Percentiles rank a stretch among this genome's conserved stretches.
These are phyloP conservation scores for Phellopilus nigrolimitatus DNA, from an alignment of 1,284 basidiomycete species.

Conservation along the genomic window DNA sequence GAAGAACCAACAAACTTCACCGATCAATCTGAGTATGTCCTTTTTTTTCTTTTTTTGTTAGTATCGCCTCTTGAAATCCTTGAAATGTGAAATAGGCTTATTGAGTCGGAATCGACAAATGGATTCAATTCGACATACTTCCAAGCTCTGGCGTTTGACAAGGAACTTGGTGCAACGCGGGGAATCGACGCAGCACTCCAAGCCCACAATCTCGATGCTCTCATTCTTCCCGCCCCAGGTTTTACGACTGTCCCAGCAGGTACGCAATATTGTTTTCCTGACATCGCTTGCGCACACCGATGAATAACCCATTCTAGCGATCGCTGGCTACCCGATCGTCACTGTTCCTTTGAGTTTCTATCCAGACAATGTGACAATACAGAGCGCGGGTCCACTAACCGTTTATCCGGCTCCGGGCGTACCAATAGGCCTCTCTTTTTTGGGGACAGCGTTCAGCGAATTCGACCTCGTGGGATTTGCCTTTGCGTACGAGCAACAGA, in stretches of 20 bases:
- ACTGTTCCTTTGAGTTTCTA: conserved; percentile 34
- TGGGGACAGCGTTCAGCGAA: conserved; percentile 61
- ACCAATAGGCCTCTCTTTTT: conserved; percentile 60
- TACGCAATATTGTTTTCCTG: conserved; percentile 13
- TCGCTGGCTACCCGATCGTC: conserved; percentile 57
- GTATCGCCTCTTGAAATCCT: too few species aligned
- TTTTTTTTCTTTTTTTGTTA: conserved; percentile 10
- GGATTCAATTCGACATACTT: conserved; percentile 47
- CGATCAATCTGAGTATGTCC: conserved; percentile 40
- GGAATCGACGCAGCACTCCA: conserved; percentile 57
- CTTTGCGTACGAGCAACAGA: conserved; percentile 64
- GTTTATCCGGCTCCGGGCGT: conserved; percentile 53
- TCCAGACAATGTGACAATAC: conserved; percentile 31
- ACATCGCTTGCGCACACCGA: not conserved
- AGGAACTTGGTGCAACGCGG: conserved; percentile 46
- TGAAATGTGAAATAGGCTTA: too few species aligned
- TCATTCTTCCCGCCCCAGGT: conserved; percentile 52
- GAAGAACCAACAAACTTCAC: conserved; percentile 47
- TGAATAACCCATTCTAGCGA: conserved; percentile 36
- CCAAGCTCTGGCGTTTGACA: conserved; percentile 43
- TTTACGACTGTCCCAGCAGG: conserved; percentile 41
- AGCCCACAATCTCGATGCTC: conserved; percentile 48
- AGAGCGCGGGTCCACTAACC: conserved; percentile 37
- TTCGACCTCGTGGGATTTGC: conserved; percentile 53
- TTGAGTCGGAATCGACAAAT: conserved; percentile 42